These are phyloP conservation scores for Keithomyces neogunnii DNA, from an alignment of 2,329 filamentous ascomycete species.

Conservation along the genomic window DNA sequence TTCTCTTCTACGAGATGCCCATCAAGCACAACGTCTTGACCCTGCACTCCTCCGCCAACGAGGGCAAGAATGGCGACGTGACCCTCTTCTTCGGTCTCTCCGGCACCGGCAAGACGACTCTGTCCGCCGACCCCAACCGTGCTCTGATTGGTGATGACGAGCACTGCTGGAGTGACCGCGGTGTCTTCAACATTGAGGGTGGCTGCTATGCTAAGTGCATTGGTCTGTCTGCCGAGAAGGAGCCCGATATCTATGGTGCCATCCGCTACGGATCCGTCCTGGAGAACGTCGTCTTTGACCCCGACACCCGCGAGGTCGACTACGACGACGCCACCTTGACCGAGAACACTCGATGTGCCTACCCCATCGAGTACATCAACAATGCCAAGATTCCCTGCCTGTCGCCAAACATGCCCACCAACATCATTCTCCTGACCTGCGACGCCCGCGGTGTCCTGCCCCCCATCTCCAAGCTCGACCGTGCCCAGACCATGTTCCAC, in stretches of 20 bases:
- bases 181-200: slow-evolving; percentile 99
- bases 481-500: slow-evolving; percentile 98
- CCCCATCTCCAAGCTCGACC: slow-evolving; percentile 93
- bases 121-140: slow-evolving; percentile 95
- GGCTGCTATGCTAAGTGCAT: slow-evolving; percentile 99
- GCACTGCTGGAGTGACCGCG: slow-evolving; percentile 97
- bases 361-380: slow-evolving; percentile 97
- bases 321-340: slow-evolving; percentile 93
- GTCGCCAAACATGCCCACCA: slow-evolving; percentile 78
- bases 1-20: slow-evolving; percentile 99
- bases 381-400: slow-evolving; percentile 99
- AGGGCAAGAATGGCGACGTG: slow-evolving; percentile 89
- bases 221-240: slow-evolving; percentile 94
- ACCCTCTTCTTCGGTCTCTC: slow-evolving; percentile 99
- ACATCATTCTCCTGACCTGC: slow-evolving; percentile 97
- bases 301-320: slow-evolving; percentile 79
- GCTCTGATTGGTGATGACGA: slow-evolving; percentile 96
- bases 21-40: slow-evolving; percentile 99
- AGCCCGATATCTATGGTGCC: slow-evolving; percentile 93
- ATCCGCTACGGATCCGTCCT: slow-evolving; percentile 96
- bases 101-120: slow-evolving; percentile 95
- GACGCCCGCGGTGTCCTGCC: slow-evolving; percentile 95
- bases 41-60: slow-evolving; percentile 96
- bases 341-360: slow-evolving; percentile 96
- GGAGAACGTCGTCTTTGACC: slow-evolving; percentile 98